Evolutionary conservation across 441 rosid species (phyloP).

Genomic region (Rhodomyrtus psidioides): DNA sequence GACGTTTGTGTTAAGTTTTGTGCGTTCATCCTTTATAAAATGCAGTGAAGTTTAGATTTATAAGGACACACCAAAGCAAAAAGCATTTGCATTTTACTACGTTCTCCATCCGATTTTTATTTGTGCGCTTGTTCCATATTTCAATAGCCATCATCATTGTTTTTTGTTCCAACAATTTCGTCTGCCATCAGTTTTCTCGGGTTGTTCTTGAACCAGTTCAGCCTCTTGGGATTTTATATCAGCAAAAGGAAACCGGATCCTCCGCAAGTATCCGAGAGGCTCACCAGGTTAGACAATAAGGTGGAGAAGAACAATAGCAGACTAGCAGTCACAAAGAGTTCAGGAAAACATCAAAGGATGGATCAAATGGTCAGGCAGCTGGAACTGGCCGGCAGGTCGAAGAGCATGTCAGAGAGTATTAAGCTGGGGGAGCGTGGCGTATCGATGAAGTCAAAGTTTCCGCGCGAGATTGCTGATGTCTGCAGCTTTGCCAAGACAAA

Average conservation of each 20-base stretch:
- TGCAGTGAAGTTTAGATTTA: too few species aligned
- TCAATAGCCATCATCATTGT: too few species aligned
- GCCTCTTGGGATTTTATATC: neutral
- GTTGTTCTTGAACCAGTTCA: neutral
- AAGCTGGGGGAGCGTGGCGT: neutral
- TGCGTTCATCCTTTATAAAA: too few species aligned
- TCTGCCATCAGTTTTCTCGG: neutral
- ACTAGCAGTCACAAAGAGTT: neutral
- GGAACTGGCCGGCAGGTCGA: rapidly evolving
- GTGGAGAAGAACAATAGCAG: neutral
- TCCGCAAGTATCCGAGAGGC: neutral
- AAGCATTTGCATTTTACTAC: too few species aligned
- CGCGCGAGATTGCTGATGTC: neutral
- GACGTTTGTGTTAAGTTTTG: too few species aligned
- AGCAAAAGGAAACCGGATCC: neutral
- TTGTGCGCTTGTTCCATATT: too few species aligned
- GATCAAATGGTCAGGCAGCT: neutral
- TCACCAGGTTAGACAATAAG: neutral
- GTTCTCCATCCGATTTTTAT: too few species aligned
- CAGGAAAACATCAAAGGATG: neutral
- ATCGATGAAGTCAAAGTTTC: rapidly evolving
- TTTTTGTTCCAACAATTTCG: neutral
- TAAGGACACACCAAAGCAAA: too few species aligned
- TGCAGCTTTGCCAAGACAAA: neutral
- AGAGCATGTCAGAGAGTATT: neutral